These are phyloP conservation scores for Lipomyces sp. DNA, from an alignment of 805 yeast genomes.

Conservation along the genomic window DNA sequence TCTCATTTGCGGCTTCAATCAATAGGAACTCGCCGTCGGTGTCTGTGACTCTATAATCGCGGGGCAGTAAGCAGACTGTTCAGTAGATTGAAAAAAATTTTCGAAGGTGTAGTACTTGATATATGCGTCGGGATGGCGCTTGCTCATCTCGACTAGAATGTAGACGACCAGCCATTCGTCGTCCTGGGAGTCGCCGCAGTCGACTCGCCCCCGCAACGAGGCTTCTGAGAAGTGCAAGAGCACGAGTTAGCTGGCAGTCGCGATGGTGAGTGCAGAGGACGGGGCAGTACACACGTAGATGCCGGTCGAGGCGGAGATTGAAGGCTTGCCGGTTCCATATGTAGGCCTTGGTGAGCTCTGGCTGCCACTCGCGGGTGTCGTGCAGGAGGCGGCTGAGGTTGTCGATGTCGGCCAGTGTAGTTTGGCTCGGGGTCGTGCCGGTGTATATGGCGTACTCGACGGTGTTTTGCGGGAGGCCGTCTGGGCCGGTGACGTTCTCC, in stretches of 20 bases:
- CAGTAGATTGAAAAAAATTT: neutral
- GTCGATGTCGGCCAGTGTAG: neutral
- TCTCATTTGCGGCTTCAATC: constrained; percentile 46
- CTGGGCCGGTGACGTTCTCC: constrained; percentile 18
- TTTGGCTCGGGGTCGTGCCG: neutral
- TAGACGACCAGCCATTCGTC: constrained; percentile 38
- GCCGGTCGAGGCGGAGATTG: constrained; percentile 16
- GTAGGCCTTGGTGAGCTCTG: constrained; percentile 16
- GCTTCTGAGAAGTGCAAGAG: constrained; percentile 15
- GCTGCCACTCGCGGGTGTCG: constrained; percentile 7
- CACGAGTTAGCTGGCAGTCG: neutral
- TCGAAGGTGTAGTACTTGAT: constrained; percentile 29
- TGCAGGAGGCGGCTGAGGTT: neutral
- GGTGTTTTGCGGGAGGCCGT: constrained; percentile 18
- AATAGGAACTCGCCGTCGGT: constrained; percentile 57
- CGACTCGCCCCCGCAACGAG: constrained; percentile 32
- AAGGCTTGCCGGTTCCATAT: constrained; percentile 33
- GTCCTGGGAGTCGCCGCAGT: constrained; percentile 35
- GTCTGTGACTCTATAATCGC: constrained; percentile 40
- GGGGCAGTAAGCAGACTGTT: neutral
- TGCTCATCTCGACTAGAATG: constrained; percentile 29
- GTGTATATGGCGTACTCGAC: constrained; percentile 14
- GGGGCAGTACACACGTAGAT: constrained; percentile 1
- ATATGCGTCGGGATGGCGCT: constrained; percentile 17
- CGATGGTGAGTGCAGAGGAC: neutral